phyloP scores from a whole-genome alignment of 495 filamentous ascomycete species.

The Neurospora sp. region DNA sequence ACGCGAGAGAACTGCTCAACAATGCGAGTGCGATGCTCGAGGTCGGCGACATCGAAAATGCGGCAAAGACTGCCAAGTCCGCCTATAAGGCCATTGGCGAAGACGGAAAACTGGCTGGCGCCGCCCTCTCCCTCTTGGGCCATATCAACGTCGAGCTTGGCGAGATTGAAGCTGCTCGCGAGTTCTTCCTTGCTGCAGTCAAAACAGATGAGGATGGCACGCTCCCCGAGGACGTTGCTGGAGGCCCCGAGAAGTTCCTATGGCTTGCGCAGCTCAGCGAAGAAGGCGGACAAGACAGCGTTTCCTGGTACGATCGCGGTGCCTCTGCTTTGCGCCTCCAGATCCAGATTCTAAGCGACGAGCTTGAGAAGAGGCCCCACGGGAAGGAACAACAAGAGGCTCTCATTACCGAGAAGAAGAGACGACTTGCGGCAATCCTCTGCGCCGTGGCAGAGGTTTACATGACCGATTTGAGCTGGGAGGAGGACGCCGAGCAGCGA shows the following conservation, averaged over 20 bases:
- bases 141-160: conserved; percentile 82
- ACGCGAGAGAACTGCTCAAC: conserved; percentile 41
- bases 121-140: conserved; percentile 65
- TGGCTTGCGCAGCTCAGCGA: conserved; percentile 92
- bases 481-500: conserved; percentile 71
- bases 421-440: conserved; percentile 71
- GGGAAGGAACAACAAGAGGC: conserved; percentile 34
- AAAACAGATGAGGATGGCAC: conserved; percentile 65
- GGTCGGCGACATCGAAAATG: conserved; percentile 57
- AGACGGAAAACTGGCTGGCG: conserved; percentile 37
- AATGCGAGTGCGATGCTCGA: conserved; percentile 61
- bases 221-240: conserved; percentile 49
- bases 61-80: conserved; percentile 53
- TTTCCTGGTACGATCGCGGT: conserved; percentile 81
- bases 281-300: conserved; percentile 72
- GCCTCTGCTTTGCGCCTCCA: conserved; percentile 55
- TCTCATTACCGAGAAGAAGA: conserved; percentile 55
- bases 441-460: conserved; percentile 90
- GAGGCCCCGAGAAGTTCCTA: conserved; percentile 88
- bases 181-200: conserved; percentile 59
- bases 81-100: conserved; percentile 43
- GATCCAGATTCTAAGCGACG: conserved; percentile 43
- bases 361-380: conserved; percentile 19
- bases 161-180: conserved; percentile 58
- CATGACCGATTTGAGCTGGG: conserved; percentile 95